These are phyloP conservation scores for Fusarium globosum DNA, from an alignment of 2,329 filamentous ascomycete genomes.

Conservation along the genomic window DNA sequence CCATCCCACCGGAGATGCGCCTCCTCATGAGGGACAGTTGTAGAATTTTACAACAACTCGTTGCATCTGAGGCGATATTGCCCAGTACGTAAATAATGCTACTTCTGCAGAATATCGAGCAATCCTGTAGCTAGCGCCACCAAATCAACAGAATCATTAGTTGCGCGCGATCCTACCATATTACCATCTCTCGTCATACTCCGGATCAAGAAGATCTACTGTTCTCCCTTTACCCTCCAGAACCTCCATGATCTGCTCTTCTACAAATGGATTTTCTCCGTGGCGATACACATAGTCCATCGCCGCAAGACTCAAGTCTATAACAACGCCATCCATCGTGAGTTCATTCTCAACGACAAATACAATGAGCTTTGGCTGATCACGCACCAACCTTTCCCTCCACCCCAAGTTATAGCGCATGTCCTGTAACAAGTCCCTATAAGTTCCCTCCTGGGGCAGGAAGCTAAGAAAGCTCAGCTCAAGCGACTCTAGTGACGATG, in stretches of 20 bases:
- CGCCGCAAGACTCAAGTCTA: background rate
- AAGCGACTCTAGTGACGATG: constrained; percentile 44
- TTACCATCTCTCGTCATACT: background rate
- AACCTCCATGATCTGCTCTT: fast-evolving
- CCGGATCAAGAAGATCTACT: background rate
- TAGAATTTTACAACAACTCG: fast-evolving
- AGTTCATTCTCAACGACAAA: background rate
- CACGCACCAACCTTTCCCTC: background rate
- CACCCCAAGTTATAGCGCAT: constrained; percentile 9
- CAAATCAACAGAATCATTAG: too few species aligned
- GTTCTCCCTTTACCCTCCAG: fast-evolving
- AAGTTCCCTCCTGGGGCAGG: background rate
- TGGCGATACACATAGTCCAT: background rate
- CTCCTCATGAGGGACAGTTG: fast-evolving
- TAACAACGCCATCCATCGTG: fast-evolving
- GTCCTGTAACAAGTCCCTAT: constrained; percentile 3
- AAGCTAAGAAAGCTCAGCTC: constrained; percentile 51
- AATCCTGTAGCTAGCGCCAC: too few species aligned
- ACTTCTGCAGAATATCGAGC: too few species aligned
- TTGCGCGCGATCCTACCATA: background rate
- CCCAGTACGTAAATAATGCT: too few species aligned
- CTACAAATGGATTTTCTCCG: constrained; percentile 6
- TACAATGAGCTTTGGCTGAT: constrained; percentile 3
- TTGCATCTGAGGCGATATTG: too few species aligned
- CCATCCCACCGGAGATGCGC: background rate